Evolutionary conservation across 2,329 filamentous ascomycete species (phyloP).

Genomic region (Fusarium nisikadoi): DNA sequence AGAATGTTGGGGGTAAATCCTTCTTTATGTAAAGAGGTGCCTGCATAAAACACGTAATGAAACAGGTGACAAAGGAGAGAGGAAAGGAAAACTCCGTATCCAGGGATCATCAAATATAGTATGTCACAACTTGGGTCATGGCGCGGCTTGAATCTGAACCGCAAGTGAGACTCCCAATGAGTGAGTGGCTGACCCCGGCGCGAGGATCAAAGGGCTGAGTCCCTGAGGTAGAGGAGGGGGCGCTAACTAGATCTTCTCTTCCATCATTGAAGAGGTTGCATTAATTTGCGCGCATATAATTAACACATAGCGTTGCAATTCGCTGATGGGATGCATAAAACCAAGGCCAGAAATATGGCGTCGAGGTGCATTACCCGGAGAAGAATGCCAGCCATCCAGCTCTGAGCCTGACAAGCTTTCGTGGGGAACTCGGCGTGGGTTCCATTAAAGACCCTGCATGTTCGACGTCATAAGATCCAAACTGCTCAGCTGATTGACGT

Average conservation of each 20-base stretch:
- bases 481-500: conserved; percentile 39
- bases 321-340: conserved; percentile 24
- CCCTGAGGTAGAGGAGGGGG: conserved; percentile 13
- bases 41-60: conserved; percentile 7
- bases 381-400: conserved; percentile 24
- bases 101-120: conserved; percentile 4
- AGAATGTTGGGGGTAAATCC: conserved; percentile 11
- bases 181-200: conserved; percentile 7
- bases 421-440: conserved; percentile 19
- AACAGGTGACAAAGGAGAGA: conserved; percentile 5
- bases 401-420: conserved; percentile 17
- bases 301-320: conserved; percentile 10
- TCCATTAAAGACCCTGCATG: conserved; percentile 38
- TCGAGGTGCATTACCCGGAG: conserved; percentile 32
- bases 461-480: conserved; percentile 41
- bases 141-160: conserved; percentile 1
- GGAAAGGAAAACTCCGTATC: not conserved
- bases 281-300: conserved; percentile 9
- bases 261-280: conserved; percentile 21
- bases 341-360: conserved; percentile 34
- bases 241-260: not conserved
- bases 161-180: conserved; percentile 1
- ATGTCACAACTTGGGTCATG: conserved; percentile 12
- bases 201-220: conserved; percentile 1
- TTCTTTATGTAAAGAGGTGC: conserved; percentile 38